These are phyloP conservation scores for Flaveria floridana DNA, from an alignment of 140 eudicot species.

Conservation along the genomic window DNA sequence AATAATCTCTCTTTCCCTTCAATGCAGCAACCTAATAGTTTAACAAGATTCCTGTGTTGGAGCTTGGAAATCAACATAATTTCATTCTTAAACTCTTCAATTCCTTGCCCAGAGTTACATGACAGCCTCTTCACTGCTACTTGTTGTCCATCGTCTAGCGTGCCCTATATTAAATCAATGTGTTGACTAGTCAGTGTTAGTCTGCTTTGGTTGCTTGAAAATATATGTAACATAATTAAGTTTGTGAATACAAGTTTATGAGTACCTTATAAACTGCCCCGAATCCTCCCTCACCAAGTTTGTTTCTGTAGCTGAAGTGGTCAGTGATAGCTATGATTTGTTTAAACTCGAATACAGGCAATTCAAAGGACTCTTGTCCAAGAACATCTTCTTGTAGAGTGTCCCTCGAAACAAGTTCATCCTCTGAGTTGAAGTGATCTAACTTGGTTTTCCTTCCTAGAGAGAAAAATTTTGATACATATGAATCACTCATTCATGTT, in stretches of 20 bases:
- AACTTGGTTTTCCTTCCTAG: conserved; percentile 24
- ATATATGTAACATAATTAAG: neutral
- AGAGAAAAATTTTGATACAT: neutral
- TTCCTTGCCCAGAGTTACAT: conserved; percentile 44
- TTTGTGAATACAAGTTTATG: conserved; percentile 3
- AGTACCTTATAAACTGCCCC: conserved; percentile 46
- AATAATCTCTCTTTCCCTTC: conserved; percentile 38
- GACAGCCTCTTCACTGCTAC: conserved; percentile 51
- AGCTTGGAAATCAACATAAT: conserved; percentile 40
- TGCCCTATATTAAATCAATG: conserved; percentile 31
- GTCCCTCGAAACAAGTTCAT: conserved; percentile 17
- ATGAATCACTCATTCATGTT: conserved; percentile 5
- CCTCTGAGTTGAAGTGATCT: neutral
- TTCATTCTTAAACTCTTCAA: conserved; percentile 45
- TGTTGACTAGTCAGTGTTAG: neutral
- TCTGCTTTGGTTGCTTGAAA: neutral
- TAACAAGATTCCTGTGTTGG: conserved; percentile 50
- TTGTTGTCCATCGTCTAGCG: conserved; percentile 32
- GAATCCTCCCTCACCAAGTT: conserved; percentile 45
- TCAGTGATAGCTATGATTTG: conserved; percentile 29
- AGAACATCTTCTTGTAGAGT: conserved; percentile 24
- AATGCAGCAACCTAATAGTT: conserved; percentile 44
- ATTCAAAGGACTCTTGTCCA: conserved; percentile 21
- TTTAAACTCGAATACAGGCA: conserved; percentile 31
- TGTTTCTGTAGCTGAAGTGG: conserved; percentile 31